Percentiles rank a stretch among this genome's conserved stretches.
Conservation (phyloP, 1,284 basidiomycete species). For the Trichosporon faecale region DNA sequence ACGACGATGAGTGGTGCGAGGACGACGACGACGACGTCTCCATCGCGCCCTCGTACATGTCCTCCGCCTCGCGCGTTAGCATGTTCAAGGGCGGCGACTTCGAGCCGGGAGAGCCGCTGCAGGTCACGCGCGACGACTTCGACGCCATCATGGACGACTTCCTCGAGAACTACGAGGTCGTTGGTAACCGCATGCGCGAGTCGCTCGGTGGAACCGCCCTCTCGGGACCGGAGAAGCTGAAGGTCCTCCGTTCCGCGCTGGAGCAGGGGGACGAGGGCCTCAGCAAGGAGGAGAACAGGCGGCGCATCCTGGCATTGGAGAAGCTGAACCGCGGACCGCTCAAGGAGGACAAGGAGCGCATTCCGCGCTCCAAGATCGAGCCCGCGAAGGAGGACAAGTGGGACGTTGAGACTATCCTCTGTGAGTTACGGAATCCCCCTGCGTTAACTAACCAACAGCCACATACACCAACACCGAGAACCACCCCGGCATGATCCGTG, state of each 20-base stretch:
- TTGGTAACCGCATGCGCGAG: constrained; percentile 74
- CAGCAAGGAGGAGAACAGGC: constrained; percentile 56
- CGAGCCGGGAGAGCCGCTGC: constrained; percentile 53
- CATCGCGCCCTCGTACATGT: constrained; percentile 41
- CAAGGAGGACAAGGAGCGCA: constrained; percentile 53
- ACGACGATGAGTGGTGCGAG: constrained; percentile 54
- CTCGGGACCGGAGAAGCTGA: constrained; percentile 71
- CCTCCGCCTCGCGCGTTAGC: constrained; percentile 35
- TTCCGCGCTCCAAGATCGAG: constrained; percentile 48
- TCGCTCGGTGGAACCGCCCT: constrained; percentile 62
- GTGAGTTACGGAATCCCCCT: constrained; percentile 57
- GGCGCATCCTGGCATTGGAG: constrained; percentile 60
- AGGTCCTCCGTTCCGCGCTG: constrained; percentile 72
- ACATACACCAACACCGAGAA: constrained; percentile 94
- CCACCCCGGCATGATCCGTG: constrained; percentile 78
- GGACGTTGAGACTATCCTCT: constrained; percentile 91
- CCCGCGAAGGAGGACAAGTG: constrained; percentile 73
- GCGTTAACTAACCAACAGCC: constrained; percentile 55
- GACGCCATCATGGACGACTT: constrained; percentile 91
- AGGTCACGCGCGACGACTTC: constrained; percentile 82
- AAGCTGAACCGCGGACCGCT: constrained; percentile 47
- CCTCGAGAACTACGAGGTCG: constrained; percentile 85
- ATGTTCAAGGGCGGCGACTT: constrained; percentile 16
- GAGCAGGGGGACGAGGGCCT: constrained; percentile 58
- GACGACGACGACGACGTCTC: constrained; percentile 53